Evolutionary conservation across 73 alveolate genomes (phyloP), one percentile per base, ranked within the genome.

Genomic region (Paramecium biaurelia): DNA sequence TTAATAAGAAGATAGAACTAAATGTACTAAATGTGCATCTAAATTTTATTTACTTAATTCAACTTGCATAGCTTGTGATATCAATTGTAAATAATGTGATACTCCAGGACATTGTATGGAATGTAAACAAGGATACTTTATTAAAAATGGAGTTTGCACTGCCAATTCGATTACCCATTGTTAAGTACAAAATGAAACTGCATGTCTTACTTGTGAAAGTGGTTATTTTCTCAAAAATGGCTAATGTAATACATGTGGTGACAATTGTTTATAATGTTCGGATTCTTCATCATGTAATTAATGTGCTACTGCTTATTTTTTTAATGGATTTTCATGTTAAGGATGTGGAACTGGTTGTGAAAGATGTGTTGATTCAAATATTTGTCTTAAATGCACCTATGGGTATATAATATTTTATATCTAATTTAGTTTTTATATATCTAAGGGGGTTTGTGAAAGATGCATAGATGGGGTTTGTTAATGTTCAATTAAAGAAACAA

Each of bases 291-390:
- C 20, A 43, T 79, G 90, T 43, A 43, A 41, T 79, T 23, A 23
- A 43, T 79, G 90, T 79, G 49, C 42, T 15, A 79, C 90, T 14
- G 90, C 63, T 0, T 42, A 79, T 47, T 79, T 30, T 21, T 79
- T 79, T 43, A 79, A 79, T 79, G 90, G 90, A 1, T 79, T 43
- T 18, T 38, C 76, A 43, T 79, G 90, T 79, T 20, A 32, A 41
- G 30, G 56, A 24, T 79, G 90, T 24, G 76, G 45, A 0, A 79
- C 90, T 42, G 90, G 90, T 42, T 79, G 90, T 45, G 90, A 79
- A 26, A 79, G 45, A 79, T 79, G 90, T 42, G 26, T 24, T 10
- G 90, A 79, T 79, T 42, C 70, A 23, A 26, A 41, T 14, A 79
- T 24, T 20, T 79, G 90, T 79, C 45, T 30, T 12, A 79, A 41